Evolutionary conservation across 2,329 filamentous ascomycete species (phyloP).

Genomic region (Penicillium polonicum): DNA sequence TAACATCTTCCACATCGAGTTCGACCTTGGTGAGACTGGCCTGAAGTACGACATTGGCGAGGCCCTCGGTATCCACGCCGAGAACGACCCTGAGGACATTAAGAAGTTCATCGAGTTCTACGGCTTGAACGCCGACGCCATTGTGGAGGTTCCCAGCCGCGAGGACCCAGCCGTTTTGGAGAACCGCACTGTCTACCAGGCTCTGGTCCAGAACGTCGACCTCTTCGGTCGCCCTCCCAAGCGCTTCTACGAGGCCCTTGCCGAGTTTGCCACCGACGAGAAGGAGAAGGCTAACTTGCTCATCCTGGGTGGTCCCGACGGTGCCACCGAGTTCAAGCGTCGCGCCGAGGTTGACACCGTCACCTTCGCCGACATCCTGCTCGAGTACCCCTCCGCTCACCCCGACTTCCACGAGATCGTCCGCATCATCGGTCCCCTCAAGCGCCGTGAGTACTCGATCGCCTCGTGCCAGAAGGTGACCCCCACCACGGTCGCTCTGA

Average conservation of each 20-base stretch:
- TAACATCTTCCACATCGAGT: conserved; percentile 99
- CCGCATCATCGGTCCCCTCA: conserved; percentile 84
- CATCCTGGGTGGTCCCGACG: conserved; percentile 72
- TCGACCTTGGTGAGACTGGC: conserved; percentile 86
- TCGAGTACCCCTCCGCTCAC: conserved; percentile 86
- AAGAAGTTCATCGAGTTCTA: conserved; percentile 87
- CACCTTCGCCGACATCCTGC: conserved; percentile 85
- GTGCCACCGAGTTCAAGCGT: conserved; percentile 86
- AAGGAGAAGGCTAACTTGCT: conserved; percentile 78
- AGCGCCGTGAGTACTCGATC: conserved; percentile 98
- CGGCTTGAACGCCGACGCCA: conserved; percentile 73
- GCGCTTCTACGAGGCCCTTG: conserved; percentile 91
- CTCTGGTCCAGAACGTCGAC: conserved; percentile 87
- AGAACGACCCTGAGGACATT: conserved; percentile 81
- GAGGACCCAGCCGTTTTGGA: conserved; percentile 74
- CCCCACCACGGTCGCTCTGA: conserved; percentile 82
- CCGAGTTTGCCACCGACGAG: conserved; percentile 80
- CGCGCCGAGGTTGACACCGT: conserved; percentile 86
- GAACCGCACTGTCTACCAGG: conserved; percentile 89
- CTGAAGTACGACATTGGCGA: conserved; percentile 97
- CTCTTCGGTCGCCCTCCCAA: conserved; percentile 97
- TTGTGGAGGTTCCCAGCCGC: conserved; percentile 88
- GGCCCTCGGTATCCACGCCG: conserved; percentile 91
- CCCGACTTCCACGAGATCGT: conserved; percentile 85
- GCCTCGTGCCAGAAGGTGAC: conserved; percentile 95